phyloP scores from a whole-genome alignment of 805 yeast species.

The Wickerhamomyces chaumierensis region DNA sequence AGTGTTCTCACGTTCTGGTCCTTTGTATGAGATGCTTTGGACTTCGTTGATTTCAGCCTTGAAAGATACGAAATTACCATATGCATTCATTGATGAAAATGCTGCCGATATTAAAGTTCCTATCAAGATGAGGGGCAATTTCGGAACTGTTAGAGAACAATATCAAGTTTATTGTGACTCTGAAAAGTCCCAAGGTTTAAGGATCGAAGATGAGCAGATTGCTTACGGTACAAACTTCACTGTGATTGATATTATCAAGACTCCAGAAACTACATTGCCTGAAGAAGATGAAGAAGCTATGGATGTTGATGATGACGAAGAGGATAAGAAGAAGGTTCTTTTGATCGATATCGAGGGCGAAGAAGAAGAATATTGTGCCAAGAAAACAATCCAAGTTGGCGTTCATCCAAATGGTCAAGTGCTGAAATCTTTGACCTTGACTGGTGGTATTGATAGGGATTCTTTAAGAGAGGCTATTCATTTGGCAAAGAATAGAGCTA shows the following conservation, averaged over 20 bases:
- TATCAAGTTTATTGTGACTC: slow-evolving; percentile 50
- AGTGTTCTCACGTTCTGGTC: slow-evolving; percentile 75
- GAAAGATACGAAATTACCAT: slow-evolving; percentile 48
- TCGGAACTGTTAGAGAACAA: slow-evolving; percentile 34
- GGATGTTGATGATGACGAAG: background rate
- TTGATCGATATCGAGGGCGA: slow-evolving; percentile 77
- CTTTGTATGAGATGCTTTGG: slow-evolving; percentile 70
- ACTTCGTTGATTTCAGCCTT: slow-evolving; percentile 56
- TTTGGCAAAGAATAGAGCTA: slow-evolving; percentile 37
- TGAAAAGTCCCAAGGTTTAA: slow-evolving; percentile 24
- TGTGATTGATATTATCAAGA: slow-evolving; percentile 32
- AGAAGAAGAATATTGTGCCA: slow-evolving; percentile 59
- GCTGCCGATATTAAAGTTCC: slow-evolving; percentile 41
- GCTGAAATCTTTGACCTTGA: slow-evolving; percentile 33
- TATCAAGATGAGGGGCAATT: slow-evolving; percentile 38
- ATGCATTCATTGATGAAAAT: slow-evolving; percentile 55
- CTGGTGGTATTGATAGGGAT: slow-evolving; percentile 38
- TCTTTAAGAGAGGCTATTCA: slow-evolving; percentile 35
- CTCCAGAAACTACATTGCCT: slow-evolving; percentile 20
- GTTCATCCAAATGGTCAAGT: slow-evolving; percentile 18
- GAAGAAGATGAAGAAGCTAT: slow-evolving; percentile 13
- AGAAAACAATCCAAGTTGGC: slow-evolving; percentile 41
- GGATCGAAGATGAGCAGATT: slow-evolving; percentile 25
- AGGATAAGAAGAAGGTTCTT: slow-evolving; percentile 24
- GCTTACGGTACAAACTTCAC: slow-evolving; percentile 49